Conservation (phyloP, 805 yeast species). For the Starmera dryadoides region DNA sequence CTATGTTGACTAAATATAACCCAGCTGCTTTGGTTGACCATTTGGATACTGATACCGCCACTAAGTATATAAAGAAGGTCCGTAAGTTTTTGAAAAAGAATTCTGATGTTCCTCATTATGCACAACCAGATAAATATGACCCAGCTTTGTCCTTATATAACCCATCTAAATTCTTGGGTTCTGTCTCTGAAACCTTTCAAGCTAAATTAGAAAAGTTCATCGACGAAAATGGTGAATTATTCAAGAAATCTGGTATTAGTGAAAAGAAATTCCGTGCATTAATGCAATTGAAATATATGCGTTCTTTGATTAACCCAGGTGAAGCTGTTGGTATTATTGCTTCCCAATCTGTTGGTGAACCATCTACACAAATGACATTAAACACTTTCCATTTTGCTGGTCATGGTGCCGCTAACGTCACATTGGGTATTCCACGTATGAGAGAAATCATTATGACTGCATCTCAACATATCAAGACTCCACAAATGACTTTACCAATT, state of each 20-base stretch:
- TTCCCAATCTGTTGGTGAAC: slow-evolving; percentile 97
- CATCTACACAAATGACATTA: slow-evolving; percentile 98
- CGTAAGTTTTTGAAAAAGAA: slow-evolving; percentile 66
- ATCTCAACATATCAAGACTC: slow-evolving; percentile 91
- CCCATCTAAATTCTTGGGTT: slow-evolving; percentile 87
- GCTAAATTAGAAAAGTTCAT: slow-evolving; percentile 69
- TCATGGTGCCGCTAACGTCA: slow-evolving; percentile 99
- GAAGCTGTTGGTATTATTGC: slow-evolving; percentile 98
- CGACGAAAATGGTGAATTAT: slow-evolving; percentile 43
- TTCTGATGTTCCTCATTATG: slow-evolving; percentile 53
- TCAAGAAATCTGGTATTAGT: slow-evolving; percentile 48
- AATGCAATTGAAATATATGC: slow-evolving; percentile 98
- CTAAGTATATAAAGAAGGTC: slow-evolving; percentile 73
- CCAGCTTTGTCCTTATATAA: slow-evolving; percentile 81
- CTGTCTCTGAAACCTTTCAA: slow-evolving; percentile 88
- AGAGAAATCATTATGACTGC: slow-evolving; percentile 99
- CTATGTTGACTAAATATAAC: slow-evolving; percentile 78
- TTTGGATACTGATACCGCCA: slow-evolving; percentile 80
- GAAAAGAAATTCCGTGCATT: slow-evolving; percentile 85
- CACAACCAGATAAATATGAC: slow-evolving; percentile 62
- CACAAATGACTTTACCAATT: slow-evolving; percentile 94
- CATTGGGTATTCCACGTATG: slow-evolving; percentile 99
- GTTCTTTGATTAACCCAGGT: slow-evolving; percentile 91
- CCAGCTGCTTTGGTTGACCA: slow-evolving; percentile 68
- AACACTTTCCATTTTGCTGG: slow-evolving; percentile 99